A percentile compares a stretch with the other conserved stretches of the same genome.
phyloP scores from a whole-genome alignment of 1,284 basidiomycete species.

The Malassezia psittaci region DNA sequence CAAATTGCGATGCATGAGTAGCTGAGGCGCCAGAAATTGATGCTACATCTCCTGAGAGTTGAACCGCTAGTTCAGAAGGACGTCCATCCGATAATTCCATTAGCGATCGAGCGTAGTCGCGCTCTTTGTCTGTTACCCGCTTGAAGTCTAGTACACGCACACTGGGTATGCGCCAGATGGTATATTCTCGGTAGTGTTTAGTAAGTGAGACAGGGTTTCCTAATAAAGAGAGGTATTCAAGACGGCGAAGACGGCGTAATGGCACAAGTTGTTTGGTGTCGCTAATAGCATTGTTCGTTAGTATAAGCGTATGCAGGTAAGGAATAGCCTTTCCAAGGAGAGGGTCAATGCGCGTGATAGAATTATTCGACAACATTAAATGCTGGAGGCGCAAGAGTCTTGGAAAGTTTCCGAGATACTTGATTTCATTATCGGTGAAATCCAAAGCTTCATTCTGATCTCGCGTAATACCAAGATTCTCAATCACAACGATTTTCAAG shows the following conservation, averaged over 20 bases:
- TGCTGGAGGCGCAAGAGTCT: conserved; percentile 67
- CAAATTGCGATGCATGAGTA: conserved; percentile 55
- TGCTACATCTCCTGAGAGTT: conserved; percentile 23
- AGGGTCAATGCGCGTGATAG: conserved; percentile 68
- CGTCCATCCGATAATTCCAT: conserved; percentile 34
- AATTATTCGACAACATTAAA: conserved; percentile 75
- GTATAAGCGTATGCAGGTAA: conserved; percentile 61
- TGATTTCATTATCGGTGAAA: conserved; percentile 88
- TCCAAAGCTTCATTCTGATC: conserved; percentile 91
- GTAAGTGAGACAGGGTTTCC: conserved; percentile 87
- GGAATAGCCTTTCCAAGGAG: conserved; percentile 72
- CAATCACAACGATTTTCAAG: conserved; percentile 92
- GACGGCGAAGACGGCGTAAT: conserved; percentile 64
- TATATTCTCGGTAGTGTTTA: conserved; percentile 92
- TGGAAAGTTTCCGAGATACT: conserved; percentile 73
- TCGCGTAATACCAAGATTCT: conserved; percentile 97
- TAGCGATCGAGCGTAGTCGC: conserved; percentile 26
- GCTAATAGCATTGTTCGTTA: conserved; percentile 52
- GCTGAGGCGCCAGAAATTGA: conserved; percentile 65
- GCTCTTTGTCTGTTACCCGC: conserved; percentile 76
- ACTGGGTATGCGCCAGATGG: conserved; percentile 52
- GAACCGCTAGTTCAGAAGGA: conserved; percentile 27
- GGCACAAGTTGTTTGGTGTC: conserved; percentile 74
- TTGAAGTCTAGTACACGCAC: conserved; percentile 93
- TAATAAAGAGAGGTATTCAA: conserved; percentile 71